Evolutionary conservation across 2,329 filamentous ascomycete genomes (phyloP), one percentile per base, ranked within the genome.

Genomic region (Cucurbitaria berberidis): DNA sequence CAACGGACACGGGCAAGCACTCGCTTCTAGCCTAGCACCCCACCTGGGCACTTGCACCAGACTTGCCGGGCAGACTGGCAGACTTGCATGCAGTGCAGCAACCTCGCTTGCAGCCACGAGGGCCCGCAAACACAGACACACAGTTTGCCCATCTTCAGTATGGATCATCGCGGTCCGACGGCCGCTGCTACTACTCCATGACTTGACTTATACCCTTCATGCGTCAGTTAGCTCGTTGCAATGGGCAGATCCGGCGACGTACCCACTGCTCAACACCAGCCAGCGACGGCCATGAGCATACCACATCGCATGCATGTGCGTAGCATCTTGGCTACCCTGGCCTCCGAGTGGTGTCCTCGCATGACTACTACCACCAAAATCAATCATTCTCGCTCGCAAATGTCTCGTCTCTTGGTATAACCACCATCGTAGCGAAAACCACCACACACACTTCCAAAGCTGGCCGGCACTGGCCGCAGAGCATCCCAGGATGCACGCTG

Each of bases 31-130:
- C 40, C 52, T 62, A 62, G 59, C 43, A 32, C 51, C 11, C 26
- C 42, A 16, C 38, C 24, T 34, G n/a, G n/a, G n/a, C n/a, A n/a
- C n/a, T n/a, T n/a, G n/a, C n/a, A n/a, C n/a, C n/a, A n/a, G n/a
- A n/a, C n/a, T n/a, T n/a, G n/a, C n/a, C n/a, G n/a, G n/a, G n/a
- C n/a, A n/a, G n/a, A n/a, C n/a, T n/a, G n/a, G n/a, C n/a, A n/a
- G n/a, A n/a, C n/a, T n/a, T n/a, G n/a, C n/a, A n/a, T n/a, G n/a
- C n/a, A n/a, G n/a, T n/a, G 42, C 48, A 49, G 52, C 30, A 16
- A 16, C 45, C 54, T 60, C 55, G 57, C 57, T 58, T 58, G 57
- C 49, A 55, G 30, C 55, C 57, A 53, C 57, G 52, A 51, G 55
- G 48, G 51, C 46, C 41, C 35, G 43, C 45, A 45, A n/a, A 55